Base-by-base conservation (phyloP, 2,329 filamentous ascomycete species). In the Aaosphaeria arxii region DNA sequence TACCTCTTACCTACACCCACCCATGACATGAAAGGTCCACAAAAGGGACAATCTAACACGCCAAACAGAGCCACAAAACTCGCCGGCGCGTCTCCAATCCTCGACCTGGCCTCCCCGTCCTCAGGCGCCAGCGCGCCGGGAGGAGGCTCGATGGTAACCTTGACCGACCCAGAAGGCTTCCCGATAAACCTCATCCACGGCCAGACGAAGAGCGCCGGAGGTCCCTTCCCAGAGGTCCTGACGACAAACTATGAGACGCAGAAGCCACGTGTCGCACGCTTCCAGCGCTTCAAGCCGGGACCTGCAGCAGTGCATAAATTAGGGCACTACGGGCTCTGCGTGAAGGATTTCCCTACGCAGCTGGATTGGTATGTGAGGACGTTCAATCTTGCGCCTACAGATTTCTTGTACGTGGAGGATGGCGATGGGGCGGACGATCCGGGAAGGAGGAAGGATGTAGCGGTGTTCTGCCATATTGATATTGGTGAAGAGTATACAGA, bases 161-260 rank as follows among this genome's bases (percentile, higher is more conserved):
- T 74, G 6, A 40, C 52, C 4, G 62, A 71, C n/a, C 69, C 83
- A 2, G 80, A 84, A 49, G 77, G 76, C 1, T 83, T 77, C 50
- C 77, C 79, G 1, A 76, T 84, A 57, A 80, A 83, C 57, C 71
- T 86, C 0, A 74, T 85, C 1, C 69, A 78, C 53, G 82, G 79
- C 1, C 82, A 85, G 62, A 62, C 71, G 3, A 70, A 71, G 24
- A 55, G 55, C 69, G 75, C 45, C 67, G 73, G 3, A 58, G 74
- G 45, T 47, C 76, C 46, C 62, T 75, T 51, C 61, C 78, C 64
- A 74, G 83, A 69, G 77, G 74, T 62, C 72, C 78, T 44, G 56
- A 65, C 17, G 57, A 75, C 58, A 73, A 82, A 70, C 50, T 67
- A 70, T 46, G 64, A 67, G 38, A 45, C 50, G 4, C 46, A 59